These are phyloP conservation scores for Kwoniella shandongensis DNA, from an alignment of 768 basidiomycete genomes.

Conservation along the genomic window DNA sequence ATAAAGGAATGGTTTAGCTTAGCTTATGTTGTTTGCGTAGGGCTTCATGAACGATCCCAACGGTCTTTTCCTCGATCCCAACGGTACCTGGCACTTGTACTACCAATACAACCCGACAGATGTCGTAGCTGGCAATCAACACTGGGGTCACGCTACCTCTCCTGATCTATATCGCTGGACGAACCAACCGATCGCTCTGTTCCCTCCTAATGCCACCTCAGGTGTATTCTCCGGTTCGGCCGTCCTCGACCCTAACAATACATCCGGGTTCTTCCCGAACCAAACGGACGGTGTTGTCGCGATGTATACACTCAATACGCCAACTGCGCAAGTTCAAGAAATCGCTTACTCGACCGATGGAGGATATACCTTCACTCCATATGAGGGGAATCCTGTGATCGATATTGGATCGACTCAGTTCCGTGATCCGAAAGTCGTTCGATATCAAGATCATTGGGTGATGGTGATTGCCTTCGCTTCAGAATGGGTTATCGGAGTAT, in stretches of 20 bases:
- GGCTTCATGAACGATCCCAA: conserved; percentile 49
- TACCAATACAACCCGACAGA: conserved; percentile 48
- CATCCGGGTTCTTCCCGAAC: conserved; percentile 45
- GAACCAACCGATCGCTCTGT: conserved; percentile 47
- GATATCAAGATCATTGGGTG: conserved; percentile 42
- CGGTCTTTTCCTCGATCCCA: conserved; percentile 33
- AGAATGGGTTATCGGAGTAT: conserved; percentile 39
- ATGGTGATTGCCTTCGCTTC: conserved; percentile 38
- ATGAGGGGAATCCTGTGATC: conserved; percentile 43
- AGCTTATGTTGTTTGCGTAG: too few relatives aligned
- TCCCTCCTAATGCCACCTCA: conserved; percentile 30
- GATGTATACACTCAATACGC: conserved; percentile 45
- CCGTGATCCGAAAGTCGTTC: conserved; percentile 48
- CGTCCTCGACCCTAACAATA: conserved; percentile 47
- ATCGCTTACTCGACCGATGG: conserved; percentile 43
- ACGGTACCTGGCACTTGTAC: conserved; percentile 48
- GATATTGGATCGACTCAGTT: conserved; percentile 37
- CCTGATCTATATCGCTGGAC: conserved; percentile 46
- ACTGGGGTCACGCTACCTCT: conserved; percentile 51
- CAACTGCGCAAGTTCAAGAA: conserved; percentile 34
- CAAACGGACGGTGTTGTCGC: conserved; percentile 41
- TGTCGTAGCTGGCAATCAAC: conserved; percentile 43
- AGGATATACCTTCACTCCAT: conserved; percentile 39
- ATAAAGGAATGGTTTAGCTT: background rate
- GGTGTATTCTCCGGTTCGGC: conserved; percentile 41